These are phyloP conservation scores for Cladosporium oxysporum DNA, from an alignment of 2,329 filamentous ascomycete genomes.

Conservation along the genomic window DNA sequence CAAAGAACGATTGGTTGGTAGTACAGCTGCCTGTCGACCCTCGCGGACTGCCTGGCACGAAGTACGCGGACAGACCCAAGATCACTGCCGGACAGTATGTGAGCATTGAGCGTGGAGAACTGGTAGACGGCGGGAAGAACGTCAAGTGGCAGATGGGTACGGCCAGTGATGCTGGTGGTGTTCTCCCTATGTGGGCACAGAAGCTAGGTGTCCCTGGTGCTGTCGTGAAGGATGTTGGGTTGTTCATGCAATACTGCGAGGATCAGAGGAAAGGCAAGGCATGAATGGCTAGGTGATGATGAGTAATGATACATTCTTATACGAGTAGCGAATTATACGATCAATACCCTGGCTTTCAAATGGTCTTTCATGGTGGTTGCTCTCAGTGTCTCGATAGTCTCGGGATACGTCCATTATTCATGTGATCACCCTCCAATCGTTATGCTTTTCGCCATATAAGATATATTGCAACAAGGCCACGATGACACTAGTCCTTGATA, in stretches of 20 bases:
- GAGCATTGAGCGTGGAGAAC: conserved; percentile 63
- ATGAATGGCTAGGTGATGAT: background rate
- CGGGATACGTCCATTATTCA: background rate
- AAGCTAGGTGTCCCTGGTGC: conserved; percentile 62
- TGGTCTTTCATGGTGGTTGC: background rate
- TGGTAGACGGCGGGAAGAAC: conserved; percentile 40
- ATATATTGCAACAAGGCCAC: background rate
- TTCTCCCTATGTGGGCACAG: conserved; percentile 67
- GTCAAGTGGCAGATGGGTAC: conserved; percentile 81
- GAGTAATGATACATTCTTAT: background rate
- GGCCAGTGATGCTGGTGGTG: conserved; percentile 68
- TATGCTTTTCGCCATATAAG: background rate
- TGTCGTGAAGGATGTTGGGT: conserved; percentile 70
- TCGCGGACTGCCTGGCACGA: conserved; percentile 36
- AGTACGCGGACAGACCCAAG: conserved; percentile 36
- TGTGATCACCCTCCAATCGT: no score
- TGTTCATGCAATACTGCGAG: conserved; percentile 63
- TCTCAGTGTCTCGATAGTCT: background rate
- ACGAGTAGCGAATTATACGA: background rate
- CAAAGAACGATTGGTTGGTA: conserved; percentile 34
- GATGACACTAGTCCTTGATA: no score
- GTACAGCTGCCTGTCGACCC: conserved; percentile 43
- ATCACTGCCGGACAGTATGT: conserved; percentile 63
- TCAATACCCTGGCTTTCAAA: background rate
- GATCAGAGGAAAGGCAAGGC: conserved; percentile 29